Evolutionary conservation across 441 rosid genomes (phyloP).

Genomic region (Syzygium syzygioides): DNA sequence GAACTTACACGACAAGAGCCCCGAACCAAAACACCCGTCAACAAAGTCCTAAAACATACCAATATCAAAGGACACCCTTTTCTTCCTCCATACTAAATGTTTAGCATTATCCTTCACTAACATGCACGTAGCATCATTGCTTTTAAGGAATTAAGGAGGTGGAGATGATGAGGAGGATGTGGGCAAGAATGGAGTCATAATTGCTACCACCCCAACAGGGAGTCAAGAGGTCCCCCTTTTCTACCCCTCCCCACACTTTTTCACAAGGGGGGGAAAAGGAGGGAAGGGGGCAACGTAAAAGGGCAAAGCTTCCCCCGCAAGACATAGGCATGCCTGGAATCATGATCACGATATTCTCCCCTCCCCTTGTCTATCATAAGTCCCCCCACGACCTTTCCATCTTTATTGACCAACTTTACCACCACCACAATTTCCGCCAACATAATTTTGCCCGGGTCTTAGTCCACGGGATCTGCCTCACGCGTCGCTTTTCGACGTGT

Average conservation of each 20-base stretch:
- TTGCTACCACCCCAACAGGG: constrained; percentile 26
- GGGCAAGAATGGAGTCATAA: constrained; percentile 27
- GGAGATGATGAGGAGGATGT: background rate
- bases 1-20: background rate
- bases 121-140: background rate
- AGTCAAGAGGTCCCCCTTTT: constrained; percentile 21
- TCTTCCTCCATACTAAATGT: background rate
- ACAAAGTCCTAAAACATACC: background rate
- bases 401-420: background rate
- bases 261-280: background rate
- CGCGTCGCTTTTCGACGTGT: background rate
- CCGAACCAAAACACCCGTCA: background rate
- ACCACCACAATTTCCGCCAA: background rate
- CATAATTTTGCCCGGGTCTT: background rate
- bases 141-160: background rate
- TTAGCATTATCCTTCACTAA: background rate
- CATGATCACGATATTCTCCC: background rate
- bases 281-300: background rate
- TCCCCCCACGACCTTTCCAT: background rate
- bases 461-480: background rate
- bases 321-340: background rate
- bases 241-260: background rate
- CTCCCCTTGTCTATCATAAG: background rate
- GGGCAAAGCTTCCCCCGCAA: background rate
- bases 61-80: too few relatives aligned